These are phyloP conservation scores for Kwoniella europaea DNA, from an alignment of 768 basidiomycete species.

Conservation along the genomic window DNA sequence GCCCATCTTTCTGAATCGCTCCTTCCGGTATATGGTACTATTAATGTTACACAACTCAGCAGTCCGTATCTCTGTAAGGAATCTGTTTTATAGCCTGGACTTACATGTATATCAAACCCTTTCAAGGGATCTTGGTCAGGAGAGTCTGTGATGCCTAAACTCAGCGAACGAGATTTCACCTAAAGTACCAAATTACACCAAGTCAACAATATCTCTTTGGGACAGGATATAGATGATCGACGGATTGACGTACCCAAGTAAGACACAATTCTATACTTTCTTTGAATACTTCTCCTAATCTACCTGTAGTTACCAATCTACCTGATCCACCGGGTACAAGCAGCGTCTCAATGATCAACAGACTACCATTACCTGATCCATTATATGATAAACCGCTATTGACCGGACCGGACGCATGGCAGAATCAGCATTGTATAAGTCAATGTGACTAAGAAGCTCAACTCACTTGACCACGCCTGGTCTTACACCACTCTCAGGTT, in stretches of 20 bases:
- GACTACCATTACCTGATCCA: constrained; percentile 54
- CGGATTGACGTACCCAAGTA: constrained; percentile 71
- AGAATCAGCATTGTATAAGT: too few relatives aligned
- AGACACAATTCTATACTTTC: constrained; percentile 88
- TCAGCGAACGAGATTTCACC: constrained; percentile 66
- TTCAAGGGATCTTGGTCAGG: constrained; percentile 62
- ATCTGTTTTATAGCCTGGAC: constrained; percentile 9
- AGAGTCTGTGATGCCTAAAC: constrained; percentile 46
- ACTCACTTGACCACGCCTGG: constrained; percentile 68
- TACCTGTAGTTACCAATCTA: constrained; percentile 76
- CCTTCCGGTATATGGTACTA: constrained; percentile 67
- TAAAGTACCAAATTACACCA: constrained; percentile 1
- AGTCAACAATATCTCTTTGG: neutral
- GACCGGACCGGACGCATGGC: too few relatives aligned
- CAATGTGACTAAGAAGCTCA: too few relatives aligned
- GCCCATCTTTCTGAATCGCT: constrained; percentile 91
- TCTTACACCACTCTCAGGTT: constrained; percentile 68
- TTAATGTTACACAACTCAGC: too few relatives aligned
- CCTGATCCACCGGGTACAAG: constrained; percentile 73
- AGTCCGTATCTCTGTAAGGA: too few relatives aligned
- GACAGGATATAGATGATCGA: too few relatives aligned
- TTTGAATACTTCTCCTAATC: constrained; percentile 86
- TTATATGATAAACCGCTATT: constrained; percentile 55
- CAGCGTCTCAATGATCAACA: constrained; percentile 79
- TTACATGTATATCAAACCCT: constrained; percentile 75